These are phyloP conservation scores for Microdochium trichocladiopsis DNA, from an alignment of 2,329 filamentous ascomycete genomes.

Conservation along the genomic window DNA sequence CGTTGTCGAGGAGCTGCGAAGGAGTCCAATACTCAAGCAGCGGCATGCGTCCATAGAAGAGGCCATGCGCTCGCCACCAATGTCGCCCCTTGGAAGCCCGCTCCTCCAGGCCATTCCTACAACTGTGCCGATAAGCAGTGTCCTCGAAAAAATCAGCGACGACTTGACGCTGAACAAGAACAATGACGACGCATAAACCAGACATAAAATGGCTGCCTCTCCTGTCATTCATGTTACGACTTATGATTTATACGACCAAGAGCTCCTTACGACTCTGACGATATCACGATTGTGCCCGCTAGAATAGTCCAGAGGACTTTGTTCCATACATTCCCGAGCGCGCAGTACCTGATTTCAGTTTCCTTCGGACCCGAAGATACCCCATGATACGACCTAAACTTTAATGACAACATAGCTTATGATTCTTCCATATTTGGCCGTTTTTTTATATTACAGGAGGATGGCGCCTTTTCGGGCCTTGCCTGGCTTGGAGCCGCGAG, in stretches of 20 bases:
- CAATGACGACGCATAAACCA: not conserved
- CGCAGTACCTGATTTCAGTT: slow-evolving; percentile 1
- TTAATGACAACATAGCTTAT: not conserved
- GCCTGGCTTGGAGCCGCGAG: no score
- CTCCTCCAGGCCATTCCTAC: slow-evolving; percentile 5
- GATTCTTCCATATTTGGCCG: not conserved
- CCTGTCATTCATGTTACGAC: not conserved
- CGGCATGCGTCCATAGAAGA: slow-evolving; percentile 56
- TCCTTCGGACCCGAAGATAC: not conserved
- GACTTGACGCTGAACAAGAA: not conserved
- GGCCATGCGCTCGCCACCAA: slow-evolving; percentile 38
- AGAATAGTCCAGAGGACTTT: no score
- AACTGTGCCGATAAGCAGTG: not conserved
- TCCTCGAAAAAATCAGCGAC: not conserved
- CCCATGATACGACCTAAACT: no score
- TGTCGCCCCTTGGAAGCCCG: slow-evolving; percentile 11
- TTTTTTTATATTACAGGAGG: no score
- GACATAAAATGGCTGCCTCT: not conserved
- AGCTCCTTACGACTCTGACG: not conserved
- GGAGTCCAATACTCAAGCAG: slow-evolving; percentile 52
- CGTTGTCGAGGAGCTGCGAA: slow-evolving; percentile 56
- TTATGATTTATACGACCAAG: not conserved
- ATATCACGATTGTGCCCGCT: no score
- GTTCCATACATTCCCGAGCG: no score
- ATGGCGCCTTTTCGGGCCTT: no score